A percentile compares a stretch with the other conserved stretches of the same genome.
Conservation (phyloP, 257 asterid species). For the Solanum gracilifrons region DNA sequence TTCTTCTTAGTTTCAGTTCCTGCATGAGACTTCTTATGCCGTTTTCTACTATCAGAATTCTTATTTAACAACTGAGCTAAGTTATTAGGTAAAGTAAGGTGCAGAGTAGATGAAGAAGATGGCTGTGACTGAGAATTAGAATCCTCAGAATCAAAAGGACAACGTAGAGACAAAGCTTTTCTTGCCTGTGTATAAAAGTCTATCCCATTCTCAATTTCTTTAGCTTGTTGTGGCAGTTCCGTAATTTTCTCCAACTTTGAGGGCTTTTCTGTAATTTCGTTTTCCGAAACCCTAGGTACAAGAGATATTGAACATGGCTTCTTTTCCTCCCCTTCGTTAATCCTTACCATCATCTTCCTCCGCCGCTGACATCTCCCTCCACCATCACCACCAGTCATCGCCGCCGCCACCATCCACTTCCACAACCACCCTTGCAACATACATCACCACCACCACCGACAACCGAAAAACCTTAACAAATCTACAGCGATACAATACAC, state of each 20-base stretch:
- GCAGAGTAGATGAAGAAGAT: slow-evolving; percentile 14
- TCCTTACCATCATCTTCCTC: slow-evolving; percentile 54
- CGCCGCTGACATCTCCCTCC: slow-evolving; percentile 54
- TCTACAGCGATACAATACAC: not conserved
- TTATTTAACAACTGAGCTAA: slow-evolving; percentile 46
- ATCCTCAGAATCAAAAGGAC: slow-evolving; percentile 65
- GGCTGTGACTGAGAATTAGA: not conserved
- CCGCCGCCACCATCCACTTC: slow-evolving; percentile 31
- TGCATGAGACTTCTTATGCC: slow-evolving; percentile 66
- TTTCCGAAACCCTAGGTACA: not conserved
- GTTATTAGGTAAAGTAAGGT: slow-evolving; percentile 48
- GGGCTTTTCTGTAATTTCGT: slow-evolving; percentile 59
- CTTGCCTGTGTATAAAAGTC: slow-evolving; percentile 70
- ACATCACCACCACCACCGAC: not conserved
- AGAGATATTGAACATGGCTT: slow-evolving; percentile 36
- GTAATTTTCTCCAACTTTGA: slow-evolving; percentile 22
- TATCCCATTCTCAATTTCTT: slow-evolving; percentile 14
- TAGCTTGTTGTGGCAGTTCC: slow-evolving; percentile 28
- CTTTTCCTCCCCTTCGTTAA: slow-evolving; percentile 15
- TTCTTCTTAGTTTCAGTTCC: slow-evolving; percentile 38
- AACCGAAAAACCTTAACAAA: not conserved
- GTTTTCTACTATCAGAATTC: slow-evolving; percentile 61
- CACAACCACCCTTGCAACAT: slow-evolving; percentile 37
- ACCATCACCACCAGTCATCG: slow-evolving; percentile 50
- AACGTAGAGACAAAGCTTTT: slow-evolving; percentile 58